These are phyloP conservation scores for Hypocrella siamensis DNA, from an alignment of 2,329 filamentous ascomycete species.

Conservation along the genomic window DNA sequence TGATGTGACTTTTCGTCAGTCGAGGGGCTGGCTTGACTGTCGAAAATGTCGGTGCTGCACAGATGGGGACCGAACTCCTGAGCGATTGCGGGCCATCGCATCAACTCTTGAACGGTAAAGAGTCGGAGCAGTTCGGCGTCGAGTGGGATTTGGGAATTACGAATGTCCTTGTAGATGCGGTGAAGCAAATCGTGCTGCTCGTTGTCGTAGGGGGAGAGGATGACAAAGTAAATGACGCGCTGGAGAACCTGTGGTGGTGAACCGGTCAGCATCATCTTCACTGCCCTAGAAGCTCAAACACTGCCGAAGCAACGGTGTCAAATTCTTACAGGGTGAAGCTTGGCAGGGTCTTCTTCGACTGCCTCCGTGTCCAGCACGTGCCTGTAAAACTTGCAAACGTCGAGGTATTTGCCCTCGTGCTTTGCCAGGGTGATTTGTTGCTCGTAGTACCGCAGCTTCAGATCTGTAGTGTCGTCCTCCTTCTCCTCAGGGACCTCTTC, in stretches of 20 bases:
- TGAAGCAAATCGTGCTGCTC: slow-evolving; percentile 96
- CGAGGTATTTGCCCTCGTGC: slow-evolving; percentile 93
- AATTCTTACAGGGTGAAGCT: slow-evolving; percentile 61
- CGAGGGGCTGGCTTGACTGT: slow-evolving; percentile 45
- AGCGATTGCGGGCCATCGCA: slow-evolving; percentile 93
- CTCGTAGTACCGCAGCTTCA: slow-evolving; percentile 93
- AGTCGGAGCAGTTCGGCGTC: slow-evolving; percentile 82
- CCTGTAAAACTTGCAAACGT: slow-evolving; percentile 95
- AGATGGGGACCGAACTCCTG: slow-evolving; percentile 81
- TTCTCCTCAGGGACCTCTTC: slow-evolving; percentile 66
- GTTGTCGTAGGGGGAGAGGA: slow-evolving; percentile 93
- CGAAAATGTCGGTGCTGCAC: slow-evolving; percentile 81
- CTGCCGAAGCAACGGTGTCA: too few relatives aligned
- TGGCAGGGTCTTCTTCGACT: slow-evolving; percentile 75
- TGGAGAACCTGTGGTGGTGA: slow-evolving; percentile 57
- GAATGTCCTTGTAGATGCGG: slow-evolving; percentile 72
- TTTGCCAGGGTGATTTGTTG: slow-evolving; percentile 93
- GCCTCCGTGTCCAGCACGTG: slow-evolving; percentile 94
- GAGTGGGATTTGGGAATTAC: slow-evolving; percentile 60
- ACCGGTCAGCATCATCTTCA: too few relatives aligned
- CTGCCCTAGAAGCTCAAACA: too few relatives aligned
- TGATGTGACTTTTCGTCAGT: slow-evolving; percentile 66
- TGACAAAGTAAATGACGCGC: slow-evolving; percentile 93
- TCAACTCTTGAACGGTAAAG: slow-evolving; percentile 90
- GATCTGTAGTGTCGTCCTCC: slow-evolving; percentile 82